Evolutionary conservation across 306 rosid species (phyloP), one percentile per base, ranked within the genome.

Genomic region (Castanea mollissima): DNA sequence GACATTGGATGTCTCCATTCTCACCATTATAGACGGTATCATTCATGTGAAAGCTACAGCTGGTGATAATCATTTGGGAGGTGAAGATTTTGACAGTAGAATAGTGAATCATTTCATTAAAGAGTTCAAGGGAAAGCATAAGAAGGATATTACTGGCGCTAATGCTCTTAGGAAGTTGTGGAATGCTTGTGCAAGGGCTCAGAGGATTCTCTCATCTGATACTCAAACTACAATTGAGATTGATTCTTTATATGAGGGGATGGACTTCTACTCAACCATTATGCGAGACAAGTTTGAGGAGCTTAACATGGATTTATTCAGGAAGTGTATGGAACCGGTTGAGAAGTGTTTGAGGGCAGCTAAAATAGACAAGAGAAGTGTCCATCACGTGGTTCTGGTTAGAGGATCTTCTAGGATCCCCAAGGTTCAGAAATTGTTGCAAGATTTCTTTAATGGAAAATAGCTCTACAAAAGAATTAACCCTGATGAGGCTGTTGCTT

Each of bases 381-480:
- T 84, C 25, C 78, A 84, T 54, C 86, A 84, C 6, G 86, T 79
- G 19, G 88, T 87, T 49, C 55, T 81, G 1, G 86, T 87, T 13
- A 85, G 83, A n/a, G 87, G 89, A 19, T 86, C 89, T 0, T 80
- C 87, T 4, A 70, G 89, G 54, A 83, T 83, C 57, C 87, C 87
- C 10, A 86, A 83, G 49, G 80, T 86, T 11, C 85, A 80, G 32
- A 79, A 86, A 44, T 63, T 86, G 14, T 55, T 86, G 71, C 80
- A 73, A 67, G 83, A 86, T 15, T 82, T 83, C 74, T 80, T 86
- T 25, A 74, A 76, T 16, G 84, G 89, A 16, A 86, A 82, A 62
- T 80, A 82, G 56, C 83, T 86, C 4, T 83, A 84, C 76, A 86
- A 79, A 74, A 82, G 85, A 64, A 80, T 86, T 13, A 86, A 83